Evolutionary conservation across 1,284 basidiomycete species (phyloP).

Genomic region (Serendipita sp.): DNA sequence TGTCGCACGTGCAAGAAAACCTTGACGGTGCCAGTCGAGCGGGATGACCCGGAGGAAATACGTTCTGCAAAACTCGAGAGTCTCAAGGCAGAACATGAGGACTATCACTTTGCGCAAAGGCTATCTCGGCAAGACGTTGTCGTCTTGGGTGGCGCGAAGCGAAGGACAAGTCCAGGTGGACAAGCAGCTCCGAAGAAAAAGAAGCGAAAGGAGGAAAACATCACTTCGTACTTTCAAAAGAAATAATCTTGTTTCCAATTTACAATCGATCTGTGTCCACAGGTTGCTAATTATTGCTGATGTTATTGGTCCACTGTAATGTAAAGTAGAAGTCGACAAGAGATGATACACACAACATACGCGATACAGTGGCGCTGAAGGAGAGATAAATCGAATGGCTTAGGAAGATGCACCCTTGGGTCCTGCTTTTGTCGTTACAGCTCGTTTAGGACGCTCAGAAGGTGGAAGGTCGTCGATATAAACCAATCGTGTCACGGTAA

Average conservation of each 20-base stretch:
- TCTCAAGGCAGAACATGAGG: slow-evolving; percentile 60
- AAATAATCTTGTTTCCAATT: no score
- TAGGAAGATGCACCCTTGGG: neutral
- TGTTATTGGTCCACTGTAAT: no score
- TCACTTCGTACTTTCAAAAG: neutral
- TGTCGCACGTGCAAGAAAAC: slow-evolving; percentile 8
- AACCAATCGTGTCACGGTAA: slow-evolving; percentile 66
- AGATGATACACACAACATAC: neutral
- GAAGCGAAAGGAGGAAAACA: neutral
- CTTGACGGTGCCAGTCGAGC: slow-evolving; percentile 15
- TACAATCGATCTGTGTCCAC: no score
- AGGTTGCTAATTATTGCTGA: no score
- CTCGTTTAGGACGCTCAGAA: slow-evolving; percentile 2
- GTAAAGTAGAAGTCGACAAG: no score
- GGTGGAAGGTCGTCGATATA: slow-evolving; percentile 52
- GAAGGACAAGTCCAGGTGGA: neutral
- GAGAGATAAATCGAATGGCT: neutral
- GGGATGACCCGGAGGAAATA: slow-evolving; percentile 17
- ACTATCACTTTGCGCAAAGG: slow-evolving; percentile 76
- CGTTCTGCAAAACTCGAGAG: slow-evolving; percentile 28
- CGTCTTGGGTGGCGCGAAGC: neutral
- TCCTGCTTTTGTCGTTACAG: neutral
- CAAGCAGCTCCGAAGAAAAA: neutral
- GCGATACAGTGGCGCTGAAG: neutral
- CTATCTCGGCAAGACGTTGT: slow-evolving; percentile 30